These are phyloP conservation scores for Naegleria gruberi DNA, from an alignment of 208 protist species.

Conservation along the genomic window DNA sequence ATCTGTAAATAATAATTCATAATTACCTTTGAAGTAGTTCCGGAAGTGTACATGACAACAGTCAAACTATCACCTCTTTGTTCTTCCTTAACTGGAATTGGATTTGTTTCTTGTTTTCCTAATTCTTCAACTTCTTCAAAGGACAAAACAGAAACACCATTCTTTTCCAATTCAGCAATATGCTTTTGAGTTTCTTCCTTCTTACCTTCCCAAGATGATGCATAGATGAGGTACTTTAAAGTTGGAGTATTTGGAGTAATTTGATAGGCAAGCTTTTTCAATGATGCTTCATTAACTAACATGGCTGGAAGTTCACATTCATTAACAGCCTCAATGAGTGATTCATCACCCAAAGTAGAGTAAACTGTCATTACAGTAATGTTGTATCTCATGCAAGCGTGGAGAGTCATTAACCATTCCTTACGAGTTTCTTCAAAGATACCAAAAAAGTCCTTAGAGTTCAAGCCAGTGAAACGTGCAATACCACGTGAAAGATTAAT, in stretches of 20 bases:
- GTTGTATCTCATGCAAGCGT: not conserved
- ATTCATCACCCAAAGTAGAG: not conserved
- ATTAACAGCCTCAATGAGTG: not conserved
- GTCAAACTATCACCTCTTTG: not conserved
- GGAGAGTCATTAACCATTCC: not conserved
- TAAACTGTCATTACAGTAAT: not conserved
- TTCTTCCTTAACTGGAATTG: not conserved
- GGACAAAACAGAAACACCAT: not conserved
- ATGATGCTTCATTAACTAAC: not conserved
- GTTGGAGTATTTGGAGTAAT: not conserved
- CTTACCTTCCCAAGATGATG: too few relatives aligned
- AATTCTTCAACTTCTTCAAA: constrained; percentile 1
- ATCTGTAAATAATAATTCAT: not conserved
- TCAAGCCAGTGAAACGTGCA: not conserved
- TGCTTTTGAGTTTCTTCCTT: not conserved
- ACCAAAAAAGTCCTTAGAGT: not conserved
- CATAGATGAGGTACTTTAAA: not conserved
- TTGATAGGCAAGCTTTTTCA: not conserved
- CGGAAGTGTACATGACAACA: constrained; percentile 7
- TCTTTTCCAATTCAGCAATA: not conserved
- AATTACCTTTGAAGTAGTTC: not conserved
- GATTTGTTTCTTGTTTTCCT: not conserved
- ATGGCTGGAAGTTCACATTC: not conserved
- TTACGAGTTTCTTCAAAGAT: not conserved
- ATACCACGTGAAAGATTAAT: not conserved